These are phyloP conservation scores for Tulasnella sp. DNA, from an alignment of 768 basidiomycete species.

Conservation along the genomic window DNA sequence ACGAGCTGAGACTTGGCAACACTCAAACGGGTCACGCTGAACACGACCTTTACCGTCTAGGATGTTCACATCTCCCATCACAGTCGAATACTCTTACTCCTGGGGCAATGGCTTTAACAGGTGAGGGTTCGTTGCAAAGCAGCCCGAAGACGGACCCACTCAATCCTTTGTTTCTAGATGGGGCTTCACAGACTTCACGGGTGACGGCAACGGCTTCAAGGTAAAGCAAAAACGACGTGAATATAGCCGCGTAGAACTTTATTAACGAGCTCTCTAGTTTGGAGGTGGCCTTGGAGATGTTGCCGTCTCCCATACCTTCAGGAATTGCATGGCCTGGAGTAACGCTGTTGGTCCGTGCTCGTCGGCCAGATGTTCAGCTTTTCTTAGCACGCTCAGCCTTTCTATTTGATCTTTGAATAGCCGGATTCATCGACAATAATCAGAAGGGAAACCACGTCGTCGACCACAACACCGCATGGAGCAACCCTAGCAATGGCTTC, in stretches of 20 bases:
- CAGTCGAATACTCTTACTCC: conserved; percentile 9
- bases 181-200: not conserved
- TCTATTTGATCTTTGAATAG: not conserved
- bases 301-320: conserved; percentile 10
- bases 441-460: conserved; percentile 6
- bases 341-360: conserved; percentile 5
- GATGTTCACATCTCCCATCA: conserved; percentile 18
- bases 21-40: not conserved
- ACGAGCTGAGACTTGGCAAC: not conserved
- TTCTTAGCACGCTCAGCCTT: not conserved
- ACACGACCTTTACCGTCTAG: not conserved
- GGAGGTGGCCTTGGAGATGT: not conserved
- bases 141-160: not conserved
- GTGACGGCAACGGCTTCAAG: not conserved
- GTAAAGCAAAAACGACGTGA: not conserved
- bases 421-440: conserved; percentile 16
- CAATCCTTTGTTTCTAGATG: not conserved
- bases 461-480: conserved; percentile 17
- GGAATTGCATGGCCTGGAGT: conserved; percentile 13
- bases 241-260: too few relatives aligned
- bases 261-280: not conserved
- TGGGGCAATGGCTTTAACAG: conserved; percentile 20
- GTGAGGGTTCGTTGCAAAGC: not conserved
- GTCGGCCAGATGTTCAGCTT: not conserved
- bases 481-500: conserved; percentile 12